Conservation (phyloP, 2,329 filamentous ascomycete genomes). For the Teratosphaeria nubilosa region DNA sequence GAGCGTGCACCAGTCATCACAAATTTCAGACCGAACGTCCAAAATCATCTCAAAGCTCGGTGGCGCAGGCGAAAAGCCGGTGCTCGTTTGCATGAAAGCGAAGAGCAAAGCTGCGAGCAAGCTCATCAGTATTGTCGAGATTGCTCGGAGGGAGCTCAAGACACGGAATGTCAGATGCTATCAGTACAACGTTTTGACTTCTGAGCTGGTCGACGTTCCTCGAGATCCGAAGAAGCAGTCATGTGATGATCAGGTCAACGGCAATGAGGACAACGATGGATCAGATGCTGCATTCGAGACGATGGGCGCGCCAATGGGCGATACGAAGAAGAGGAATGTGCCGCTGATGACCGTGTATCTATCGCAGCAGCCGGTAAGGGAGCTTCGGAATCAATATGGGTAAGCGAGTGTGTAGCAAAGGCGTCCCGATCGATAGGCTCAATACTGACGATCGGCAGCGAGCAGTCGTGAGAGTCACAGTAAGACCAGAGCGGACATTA, state of each 20-base stretch:
- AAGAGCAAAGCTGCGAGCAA: conserved; percentile 44
- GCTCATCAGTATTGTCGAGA: conserved; percentile 58
- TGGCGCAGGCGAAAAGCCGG: conserved; percentile 11
- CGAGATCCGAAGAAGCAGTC: conserved; percentile 6
- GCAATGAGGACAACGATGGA: conserved; percentile 11
- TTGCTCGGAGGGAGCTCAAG: conserved; percentile 34
- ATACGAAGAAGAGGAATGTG: conserved; percentile 38
- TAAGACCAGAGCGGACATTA: too few species aligned
- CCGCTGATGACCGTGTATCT: conserved; percentile 54
- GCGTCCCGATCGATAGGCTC: neutral
- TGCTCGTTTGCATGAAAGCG: conserved; percentile 31
- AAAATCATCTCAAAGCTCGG: conserved; percentile 16
- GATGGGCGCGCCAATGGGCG: conserved; percentile 27
- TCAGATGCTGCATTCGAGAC: conserved; percentile 20
- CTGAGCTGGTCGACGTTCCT: conserved; percentile 16
- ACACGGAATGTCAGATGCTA: conserved; percentile 37
- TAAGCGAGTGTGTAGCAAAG: conserved; percentile 6
- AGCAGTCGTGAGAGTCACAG: neutral
- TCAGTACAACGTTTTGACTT: conserved; percentile 24
- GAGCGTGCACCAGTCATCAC: conserved; percentile 18
- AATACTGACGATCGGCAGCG: neutral
- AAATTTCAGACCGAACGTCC: conserved; percentile 21
- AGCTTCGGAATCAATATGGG: conserved; percentile 42
- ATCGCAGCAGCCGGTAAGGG: conserved; percentile 43
- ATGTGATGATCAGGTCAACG: neutral